A percentile compares a stretch with the other conserved stretches of the same genome.
Evolutionary conservation across 805 yeast species (phyloP).

Genomic region (Clavispora vitiphila): DNA sequence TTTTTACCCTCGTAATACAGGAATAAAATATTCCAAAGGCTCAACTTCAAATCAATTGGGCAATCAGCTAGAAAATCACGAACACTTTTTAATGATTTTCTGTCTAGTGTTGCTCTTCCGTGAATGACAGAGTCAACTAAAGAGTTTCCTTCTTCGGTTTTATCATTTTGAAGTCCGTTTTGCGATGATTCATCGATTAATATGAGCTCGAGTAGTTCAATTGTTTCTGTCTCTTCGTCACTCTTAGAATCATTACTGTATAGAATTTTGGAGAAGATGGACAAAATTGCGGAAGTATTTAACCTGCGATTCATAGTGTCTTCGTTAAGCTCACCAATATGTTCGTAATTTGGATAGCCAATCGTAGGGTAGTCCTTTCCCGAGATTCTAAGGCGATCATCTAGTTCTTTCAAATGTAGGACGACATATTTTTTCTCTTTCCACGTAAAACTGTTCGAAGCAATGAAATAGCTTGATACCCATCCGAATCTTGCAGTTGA

Average conservation of each 20-base stretch:
- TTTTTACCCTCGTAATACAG: conserved; percentile 41
- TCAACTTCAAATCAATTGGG: conserved; percentile 60
- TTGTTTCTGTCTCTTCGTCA: conserved; percentile 24
- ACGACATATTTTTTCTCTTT: conserved; percentile 25
- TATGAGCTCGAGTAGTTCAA: conserved; percentile 41
- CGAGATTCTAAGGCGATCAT: conserved; percentile 6
- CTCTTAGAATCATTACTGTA: conserved; percentile 21
- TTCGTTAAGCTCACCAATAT: conserved; percentile 52
- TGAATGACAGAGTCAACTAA: conserved; percentile 11
- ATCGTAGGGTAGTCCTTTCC: conserved; percentile 22
- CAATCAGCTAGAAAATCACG: conserved; percentile 56
- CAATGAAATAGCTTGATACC: conserved; percentile 21
- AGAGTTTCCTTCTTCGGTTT: background rate
- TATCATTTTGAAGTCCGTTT: background rate
- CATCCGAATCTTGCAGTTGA: conserved; percentile 19
- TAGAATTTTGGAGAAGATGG: conserved; percentile 55
- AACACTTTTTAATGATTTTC: conserved; percentile 42
- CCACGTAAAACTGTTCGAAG: conserved; percentile 25
- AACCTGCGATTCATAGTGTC: conserved; percentile 53
- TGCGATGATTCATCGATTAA: conserved; percentile 21
- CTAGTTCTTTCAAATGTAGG: conserved; percentile 42
- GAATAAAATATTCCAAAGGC: conserved; percentile 71
- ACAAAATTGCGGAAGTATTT: conserved; percentile 66
- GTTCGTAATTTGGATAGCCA: conserved; percentile 51
- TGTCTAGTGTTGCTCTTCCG: conserved; percentile 12